These are phyloP conservation scores for Aurinia saxatilis DNA, from an alignment of 345 rosid genomes.

Conservation along the genomic window DNA sequence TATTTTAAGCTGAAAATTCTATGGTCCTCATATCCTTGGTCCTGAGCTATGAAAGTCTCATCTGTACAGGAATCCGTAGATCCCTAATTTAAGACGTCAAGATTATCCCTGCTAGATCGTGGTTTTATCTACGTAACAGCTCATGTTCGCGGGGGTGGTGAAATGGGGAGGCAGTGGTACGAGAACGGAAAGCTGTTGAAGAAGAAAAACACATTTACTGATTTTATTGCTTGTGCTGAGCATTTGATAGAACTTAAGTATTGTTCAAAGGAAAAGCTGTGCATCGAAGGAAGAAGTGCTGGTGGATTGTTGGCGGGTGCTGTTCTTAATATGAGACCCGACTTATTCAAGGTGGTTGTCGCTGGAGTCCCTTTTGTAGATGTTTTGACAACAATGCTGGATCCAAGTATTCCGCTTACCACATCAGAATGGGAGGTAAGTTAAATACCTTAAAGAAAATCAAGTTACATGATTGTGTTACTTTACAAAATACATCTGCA, in stretches of 20 bases:
- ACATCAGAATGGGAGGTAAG: constrained; percentile 98
- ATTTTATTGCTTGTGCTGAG: constrained; percentile 83
- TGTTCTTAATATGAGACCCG: constrained; percentile 96
- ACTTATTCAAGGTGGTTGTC: constrained; percentile 79
- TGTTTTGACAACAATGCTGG: constrained; percentile 92
- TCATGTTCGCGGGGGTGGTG: constrained; percentile 97
- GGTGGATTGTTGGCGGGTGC: constrained; percentile 94
- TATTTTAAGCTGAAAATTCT: constrained; percentile 26
- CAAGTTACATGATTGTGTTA: too few species aligned
- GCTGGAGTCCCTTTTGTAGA: constrained; percentile 97
- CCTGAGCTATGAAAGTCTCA: constrained; percentile 4
- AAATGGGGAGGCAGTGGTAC: constrained; percentile 97
- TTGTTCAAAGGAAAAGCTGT: constrained; percentile 70
- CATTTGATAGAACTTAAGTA: constrained; percentile 57
- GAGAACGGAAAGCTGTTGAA: constrained; percentile 82
- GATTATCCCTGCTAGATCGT: constrained; percentile 80
- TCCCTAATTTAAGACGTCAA: constrained; percentile 64
- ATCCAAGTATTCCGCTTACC: constrained; percentile 89
- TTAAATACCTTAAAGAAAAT: background rate
- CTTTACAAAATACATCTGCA: too few species aligned
- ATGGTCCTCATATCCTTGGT: background rate
- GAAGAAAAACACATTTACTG: constrained; percentile 86
- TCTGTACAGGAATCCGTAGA: constrained; percentile 52
- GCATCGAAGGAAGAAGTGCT: constrained; percentile 90
- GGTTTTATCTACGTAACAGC: constrained; percentile 82